Base-by-base conservation (phyloP, 2,329 filamentous ascomycete species). In the Myotisia sp. region DNA sequence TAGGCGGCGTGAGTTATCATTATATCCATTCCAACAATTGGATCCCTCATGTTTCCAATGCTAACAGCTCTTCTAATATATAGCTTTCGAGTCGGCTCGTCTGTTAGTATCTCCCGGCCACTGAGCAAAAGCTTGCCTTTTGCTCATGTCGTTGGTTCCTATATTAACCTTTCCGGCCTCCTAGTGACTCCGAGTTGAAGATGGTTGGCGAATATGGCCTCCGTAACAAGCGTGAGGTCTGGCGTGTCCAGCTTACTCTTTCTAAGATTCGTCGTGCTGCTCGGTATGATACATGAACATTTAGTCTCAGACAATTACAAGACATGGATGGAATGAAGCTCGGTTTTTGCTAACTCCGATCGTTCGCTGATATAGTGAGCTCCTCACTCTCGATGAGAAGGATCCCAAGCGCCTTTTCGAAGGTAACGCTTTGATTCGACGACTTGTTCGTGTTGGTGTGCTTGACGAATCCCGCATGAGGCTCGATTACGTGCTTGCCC, bases 221-320 rank as follows among this genome's bases (percentile, higher is more conserved):
- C 59, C 83, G 86, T 71, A 98, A 98, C 77, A 98, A 98, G 85
- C 87, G 90, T 75, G 90, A 98, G 76, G 90, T 98, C 63, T 98
- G 90, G 90, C 85, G 90, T 70, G 90, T 98, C 70, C 79, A 84
- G 76, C 80, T 98, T 68, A 94, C 87, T 60, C 80, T 98, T 62
- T 95, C 90, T 73, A 95, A 95, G 80, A 98, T 98, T 60, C 90
- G 90, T 86, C 90, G 90, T 93, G 90, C 90, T 79, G 90, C 90
- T 65, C 90, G 90, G 87, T 94, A 82, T 58, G 76, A 7, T 16
- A 14, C 18, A 12, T 12, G n/a, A 9, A 12, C 9, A 12, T 21
- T 26, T 34, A 13, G 12, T n/a, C n/a, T n/a, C n/a, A n/a, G n/a
- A n/a, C n/a, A n/a, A n/a, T n/a, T n/a, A 14, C 2, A 12, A 13